Base-by-base conservation (phyloP, 352 stramenopile species). In the Halophytophthora polymorphica region DNA sequence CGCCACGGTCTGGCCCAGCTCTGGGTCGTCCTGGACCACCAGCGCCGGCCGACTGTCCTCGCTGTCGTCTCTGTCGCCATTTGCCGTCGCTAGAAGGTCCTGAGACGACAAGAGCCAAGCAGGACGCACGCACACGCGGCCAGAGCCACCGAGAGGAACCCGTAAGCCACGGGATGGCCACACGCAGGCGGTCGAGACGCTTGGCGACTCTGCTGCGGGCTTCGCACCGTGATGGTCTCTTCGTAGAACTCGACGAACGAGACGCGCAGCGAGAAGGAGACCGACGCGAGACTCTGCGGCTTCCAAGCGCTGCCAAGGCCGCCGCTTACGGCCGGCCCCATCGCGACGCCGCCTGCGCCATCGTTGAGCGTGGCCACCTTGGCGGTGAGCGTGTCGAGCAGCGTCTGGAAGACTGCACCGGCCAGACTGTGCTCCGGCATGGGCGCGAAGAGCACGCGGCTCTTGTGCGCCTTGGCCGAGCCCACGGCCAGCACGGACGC, bases 191-290 rank as follows among this genome's bases (percentile, higher is more conserved):
- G n/a, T n/a, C n/a, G n/a, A n/a, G n/a, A n/a, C n/a, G n/a, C n/a
- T n/a, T 15, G 15, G 2, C 15, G 28, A 10, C 28, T 23, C 18
- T 19, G 12, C 15, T 33, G n/a, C 38, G 39, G n/a, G 10, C 2
- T 18, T 22, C 49, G 23, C 50, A 56, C 77, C 18, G 48, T 65
- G 55, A 85, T 82, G 1, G 58, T 67, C 41, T 86, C 77, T 56
- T 85, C 72, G 22, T 73, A 78, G 1, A 86, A 48, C 47, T 88
- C 77, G 22, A 64, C 64, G 42, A 85, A 77, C 11, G 73, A 79
- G 15, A 79, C 18, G 1, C 53, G 57, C 3, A 88, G 28, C 12
- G 59, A 67, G 48, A 72, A 83, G 2, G 53, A 39, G 6, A 51
- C 51, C 17, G 51, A 61, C 17, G 41, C 31, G 17, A 57, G 2